Evolutionary conservation across 2,329 filamentous ascomycete species (phyloP), one percentile per base, ranked within the genome.

Genomic region (Drechslerella coelobrocha): DNA sequence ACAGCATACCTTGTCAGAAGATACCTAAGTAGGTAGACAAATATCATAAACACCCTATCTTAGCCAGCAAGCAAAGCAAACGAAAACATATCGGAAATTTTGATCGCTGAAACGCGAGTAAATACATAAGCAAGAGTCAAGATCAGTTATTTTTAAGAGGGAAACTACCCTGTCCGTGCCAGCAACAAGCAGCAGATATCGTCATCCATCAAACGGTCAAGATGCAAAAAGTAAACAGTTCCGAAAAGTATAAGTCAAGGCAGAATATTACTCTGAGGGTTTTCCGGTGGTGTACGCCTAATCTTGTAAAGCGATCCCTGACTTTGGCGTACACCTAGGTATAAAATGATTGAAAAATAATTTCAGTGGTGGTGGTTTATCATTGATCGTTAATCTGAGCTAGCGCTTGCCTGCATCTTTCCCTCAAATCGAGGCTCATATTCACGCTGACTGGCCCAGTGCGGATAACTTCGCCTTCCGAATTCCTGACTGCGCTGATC

Each of bases 351-450:
- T 45, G 6, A n/a, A 45, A 17, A 45, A 45, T 5, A 51, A 31
- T 41, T 52, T 37, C 27, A 37, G 12, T 24, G 21, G 34, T 39
- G 31, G 43, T 37, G 34, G 2, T 21, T 9, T 5, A 37, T 47
- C 56, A 69, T 14, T 51, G 52, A 23, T 69, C 65, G 41, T 69
- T 69, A 26, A 69, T 69, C 31, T 69, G 65, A 24, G 65, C 65
- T 2, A 69, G 52, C 29, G 65, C 65, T 47, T 69, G 65, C 31
- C 65, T 57, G 43, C 65, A 69, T 47, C 65, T 48, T 47, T 69
- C 65, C 26, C 65, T 61, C 7, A 69, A 26, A 24, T 69, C 65
- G 37, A 69, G 65, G 26, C 65, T 69, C 65, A 69, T 69, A 19
- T 69, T 69, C 8, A 69, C 45, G 26, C 34, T 61, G 4, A 56